A percentile compares a stretch with the other conserved stretches of the same genome.
Evolutionary conservation across 2,329 filamentous ascomycete genomes (phyloP).

Genomic region (Apiospora hydei): DNA sequence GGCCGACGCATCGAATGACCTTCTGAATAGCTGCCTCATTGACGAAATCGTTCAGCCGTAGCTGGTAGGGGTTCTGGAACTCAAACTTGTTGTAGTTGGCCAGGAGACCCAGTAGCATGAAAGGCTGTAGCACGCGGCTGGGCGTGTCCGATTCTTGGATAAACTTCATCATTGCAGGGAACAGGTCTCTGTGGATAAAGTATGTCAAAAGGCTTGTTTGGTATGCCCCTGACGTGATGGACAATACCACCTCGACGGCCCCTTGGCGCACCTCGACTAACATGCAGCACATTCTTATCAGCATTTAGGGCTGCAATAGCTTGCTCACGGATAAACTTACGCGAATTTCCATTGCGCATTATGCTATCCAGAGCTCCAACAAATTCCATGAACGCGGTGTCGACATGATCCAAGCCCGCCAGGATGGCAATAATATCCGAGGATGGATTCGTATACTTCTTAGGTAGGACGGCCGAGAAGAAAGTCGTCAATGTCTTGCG

Average conservation of each 20-base stretch:
- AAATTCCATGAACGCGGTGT: conserved; percentile 87
- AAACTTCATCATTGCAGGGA: conserved; percentile 94
- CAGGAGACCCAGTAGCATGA: conserved; percentile 83
- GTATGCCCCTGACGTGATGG: conserved; percentile 91
- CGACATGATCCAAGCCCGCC: conserved; percentile 87
- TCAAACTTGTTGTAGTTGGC: conserved; percentile 99
- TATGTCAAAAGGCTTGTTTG: conserved; percentile 94
- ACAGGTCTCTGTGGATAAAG: conserved; percentile 92
- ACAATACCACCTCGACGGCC: conserved; percentile 81
- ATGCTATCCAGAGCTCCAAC: conserved; percentile 82
- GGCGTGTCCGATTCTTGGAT: conserved; percentile 79
- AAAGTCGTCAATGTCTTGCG: conserved; percentile 87
- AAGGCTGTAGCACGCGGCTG: conserved; percentile 72
- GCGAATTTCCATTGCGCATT: conserved; percentile 76
- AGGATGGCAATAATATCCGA: conserved; percentile 93
- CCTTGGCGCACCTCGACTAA: conserved; percentile 78
- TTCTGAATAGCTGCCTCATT: conserved; percentile 88
- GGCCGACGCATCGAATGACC: conserved; percentile 78
- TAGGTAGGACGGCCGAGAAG: conserved; percentile 80
- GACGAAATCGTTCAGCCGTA: conserved; percentile 92
- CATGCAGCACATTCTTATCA: conserved; percentile 29
- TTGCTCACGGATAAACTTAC: conserved; percentile 55
- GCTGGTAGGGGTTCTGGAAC: conserved; percentile 93
- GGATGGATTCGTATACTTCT: conserved; percentile 93
- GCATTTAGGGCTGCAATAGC: neutral